Conservation (phyloP, 2,329 filamentous ascomycete genomes). For the Penicillium hordei region DNA sequence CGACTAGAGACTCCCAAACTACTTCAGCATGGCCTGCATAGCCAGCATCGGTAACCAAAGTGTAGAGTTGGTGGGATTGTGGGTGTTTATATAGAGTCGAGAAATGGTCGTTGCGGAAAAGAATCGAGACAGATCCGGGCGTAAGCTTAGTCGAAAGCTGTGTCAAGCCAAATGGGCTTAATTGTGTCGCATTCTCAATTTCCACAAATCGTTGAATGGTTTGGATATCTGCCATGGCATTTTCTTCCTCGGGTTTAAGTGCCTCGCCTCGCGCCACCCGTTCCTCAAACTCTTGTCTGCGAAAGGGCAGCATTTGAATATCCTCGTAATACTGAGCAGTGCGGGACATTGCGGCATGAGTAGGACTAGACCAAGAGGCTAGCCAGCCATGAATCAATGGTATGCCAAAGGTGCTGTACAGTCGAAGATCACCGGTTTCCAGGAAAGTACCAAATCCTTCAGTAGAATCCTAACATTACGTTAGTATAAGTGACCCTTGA, state of each 20-base stretch:
- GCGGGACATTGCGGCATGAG: conserved; percentile 68
- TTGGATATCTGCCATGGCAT: conserved; percentile 76
- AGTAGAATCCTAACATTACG: conserved; percentile 30
- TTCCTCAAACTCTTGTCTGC: conserved; percentile 82
- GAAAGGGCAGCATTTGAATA: conserved; percentile 82
- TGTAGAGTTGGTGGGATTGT: conserved; percentile 69
- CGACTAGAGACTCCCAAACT: conserved; percentile 91
- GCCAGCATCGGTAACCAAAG: conserved; percentile 87
- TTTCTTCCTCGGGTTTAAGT: conserved; percentile 71
- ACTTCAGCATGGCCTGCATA: conserved; percentile 86
- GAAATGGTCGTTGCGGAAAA: conserved; percentile 98
- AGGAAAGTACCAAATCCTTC: conserved; percentile 73
- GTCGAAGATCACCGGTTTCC: conserved; percentile 79
- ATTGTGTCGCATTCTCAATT: conserved; percentile 73
- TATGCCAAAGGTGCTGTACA: conserved; percentile 86
- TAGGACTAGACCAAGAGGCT: conserved; percentile 64
- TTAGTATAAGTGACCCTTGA: background rate
- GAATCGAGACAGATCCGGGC: conserved; percentile 79
- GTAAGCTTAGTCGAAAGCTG: conserved; percentile 68
- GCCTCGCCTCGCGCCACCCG: conserved; percentile 64
- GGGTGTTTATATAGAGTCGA: conserved; percentile 91
- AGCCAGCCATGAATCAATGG: conserved; percentile 94
- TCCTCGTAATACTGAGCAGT: conserved; percentile 87
- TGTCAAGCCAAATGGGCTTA: conserved; percentile 78
- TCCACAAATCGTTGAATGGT: conserved; percentile 81